Percentiles rank a stretch among this genome's conserved stretches.
Conservation (phyloP, 768 basidiomycete species). For the Lepiota subincarnata region DNA sequence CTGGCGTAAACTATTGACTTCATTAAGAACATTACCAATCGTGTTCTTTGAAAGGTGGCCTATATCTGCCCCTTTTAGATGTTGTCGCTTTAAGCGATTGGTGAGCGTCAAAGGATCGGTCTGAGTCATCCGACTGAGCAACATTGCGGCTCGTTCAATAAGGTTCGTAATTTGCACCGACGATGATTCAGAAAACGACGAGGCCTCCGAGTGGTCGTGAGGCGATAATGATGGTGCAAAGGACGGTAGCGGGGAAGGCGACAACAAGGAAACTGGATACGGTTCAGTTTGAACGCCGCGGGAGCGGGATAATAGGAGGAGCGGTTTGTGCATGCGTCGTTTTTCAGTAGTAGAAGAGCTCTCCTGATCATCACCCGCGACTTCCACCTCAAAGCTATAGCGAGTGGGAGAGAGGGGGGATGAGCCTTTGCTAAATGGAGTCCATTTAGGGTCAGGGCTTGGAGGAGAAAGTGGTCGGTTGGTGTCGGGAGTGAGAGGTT, state of each 20-base stretch:
- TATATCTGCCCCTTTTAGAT: constrained; percentile 81
- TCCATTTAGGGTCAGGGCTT: constrained; percentile 30
- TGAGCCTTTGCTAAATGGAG: constrained; percentile 23
- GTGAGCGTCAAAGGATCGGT: constrained; percentile 87
- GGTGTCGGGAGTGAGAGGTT: constrained; percentile 42
- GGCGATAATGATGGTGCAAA: constrained; percentile 36
- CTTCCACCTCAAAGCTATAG: constrained; percentile 43
- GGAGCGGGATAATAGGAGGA: constrained; percentile 56
- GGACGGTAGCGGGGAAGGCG: constrained; percentile 30
- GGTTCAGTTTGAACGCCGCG: constrained; percentile 68
- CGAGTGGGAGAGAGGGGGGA: constrained; percentile 28
- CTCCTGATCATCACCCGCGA: constrained; percentile 30
- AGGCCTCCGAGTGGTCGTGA: constrained; percentile 71
- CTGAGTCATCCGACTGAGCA: constrained; percentile 55
- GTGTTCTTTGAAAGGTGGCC: constrained; percentile 83
- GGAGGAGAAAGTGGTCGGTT: constrained; percentile 40
- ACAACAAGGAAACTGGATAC: constrained; percentile 24
- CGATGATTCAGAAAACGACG: constrained; percentile 54
- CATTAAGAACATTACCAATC: constrained; percentile 66
- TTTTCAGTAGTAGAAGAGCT: constrained; percentile 27
- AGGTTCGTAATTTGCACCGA: constrained; percentile 55
- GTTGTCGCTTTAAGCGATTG: constrained; percentile 86
- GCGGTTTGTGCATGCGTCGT: constrained; percentile 34
- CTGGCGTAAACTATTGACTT: constrained; percentile 61
- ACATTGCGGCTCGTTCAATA: constrained; percentile 56